phyloP scores from a whole-genome alignment of 2,329 filamentous ascomycete species.

The Phoma sp. region DNA sequence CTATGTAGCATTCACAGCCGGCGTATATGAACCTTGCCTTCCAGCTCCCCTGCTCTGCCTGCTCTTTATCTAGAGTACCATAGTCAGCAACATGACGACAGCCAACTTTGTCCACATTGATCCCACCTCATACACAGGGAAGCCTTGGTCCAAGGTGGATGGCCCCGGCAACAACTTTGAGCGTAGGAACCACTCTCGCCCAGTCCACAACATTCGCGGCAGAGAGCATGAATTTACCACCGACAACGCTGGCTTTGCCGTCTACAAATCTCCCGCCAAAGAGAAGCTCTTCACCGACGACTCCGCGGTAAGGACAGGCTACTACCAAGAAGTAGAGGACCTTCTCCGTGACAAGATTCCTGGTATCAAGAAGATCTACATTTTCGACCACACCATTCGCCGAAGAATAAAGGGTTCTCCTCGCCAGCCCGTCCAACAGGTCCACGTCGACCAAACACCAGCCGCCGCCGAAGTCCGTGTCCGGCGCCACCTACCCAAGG shows the following conservation, averaged over 20 bases:
- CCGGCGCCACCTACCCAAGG: constrained; percentile 62
- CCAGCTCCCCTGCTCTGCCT: background rate
- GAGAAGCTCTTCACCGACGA: constrained; percentile 65
- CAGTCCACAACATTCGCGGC: constrained; percentile 64
- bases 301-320: constrained; percentile 59
- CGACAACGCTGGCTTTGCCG: constrained; percentile 65
- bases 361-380: constrained; percentile 66
- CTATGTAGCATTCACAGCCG: constrained; percentile 7
- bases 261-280: constrained; percentile 59
- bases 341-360: constrained; percentile 63
- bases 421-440: constrained; percentile 70
- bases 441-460: constrained; percentile 76
- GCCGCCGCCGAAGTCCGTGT: constrained; percentile 67
- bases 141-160: constrained; percentile 72
- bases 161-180: constrained; percentile 62
- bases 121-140: constrained; percentile 56
- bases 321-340: constrained; percentile 68
- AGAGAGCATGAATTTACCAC: constrained; percentile 59
- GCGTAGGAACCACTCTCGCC: constrained; percentile 53
- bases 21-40: constrained; percentile 9
- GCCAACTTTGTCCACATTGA: constrained; percentile 68
- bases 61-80: background rate
- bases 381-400: constrained; percentile 77
- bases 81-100: constrained; percentile 59
- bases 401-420: constrained; percentile 60